Evolutionary conservation across 495 filamentous ascomycete genomes (phyloP), one percentile per base, ranked within the genome.

Genomic region (Lichina pygmaea): DNA sequence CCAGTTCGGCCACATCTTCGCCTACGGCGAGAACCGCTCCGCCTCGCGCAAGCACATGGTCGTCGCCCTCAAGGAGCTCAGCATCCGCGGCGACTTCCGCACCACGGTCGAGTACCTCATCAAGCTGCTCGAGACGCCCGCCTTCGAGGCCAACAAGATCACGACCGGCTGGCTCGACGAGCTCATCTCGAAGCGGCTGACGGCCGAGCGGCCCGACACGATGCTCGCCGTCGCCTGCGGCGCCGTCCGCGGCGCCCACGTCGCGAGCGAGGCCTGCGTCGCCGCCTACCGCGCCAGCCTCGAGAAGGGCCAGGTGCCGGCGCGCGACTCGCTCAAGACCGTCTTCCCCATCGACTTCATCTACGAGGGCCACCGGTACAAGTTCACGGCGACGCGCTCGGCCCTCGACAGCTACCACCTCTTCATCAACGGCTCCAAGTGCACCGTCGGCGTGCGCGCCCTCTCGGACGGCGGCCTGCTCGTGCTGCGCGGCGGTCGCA

Each of bases 41-140:
- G 86, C 89, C 32, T 99, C 89, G 30, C 70, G 89, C 48, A 99
- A 99, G 60, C 92, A 99, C 68, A 99, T 99, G 89, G 84, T 99
- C 53, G 82, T 99, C 43, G 89, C 89, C 7, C 62, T 99, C 54
- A 99, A 99, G 67, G 89, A 99, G 63, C 62, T 99, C 55, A 95
- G 86, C 63, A 99, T 99, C 66, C 91, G 89, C 63, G 89, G 89
- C 67, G 89, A 99, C 59, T 99, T 99, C 70, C 69, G 86, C 53
- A 95, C 86, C 40, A 99, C 89, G 7, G 86, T 99, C 38, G 89
- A 99, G 58, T 99, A 99, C 62, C 71, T 99, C 42, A 95, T 99
- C 61, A 99, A 99, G 66, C 73, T 99, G 44, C 72, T 99, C 38
- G 86, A 99, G 63, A 99, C 89, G 0, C 86, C 92, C 34, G 89